These are phyloP conservation scores for Podospora sp. DNA, from an alignment of 495 filamentous ascomycete species.

Conservation along the genomic window DNA sequence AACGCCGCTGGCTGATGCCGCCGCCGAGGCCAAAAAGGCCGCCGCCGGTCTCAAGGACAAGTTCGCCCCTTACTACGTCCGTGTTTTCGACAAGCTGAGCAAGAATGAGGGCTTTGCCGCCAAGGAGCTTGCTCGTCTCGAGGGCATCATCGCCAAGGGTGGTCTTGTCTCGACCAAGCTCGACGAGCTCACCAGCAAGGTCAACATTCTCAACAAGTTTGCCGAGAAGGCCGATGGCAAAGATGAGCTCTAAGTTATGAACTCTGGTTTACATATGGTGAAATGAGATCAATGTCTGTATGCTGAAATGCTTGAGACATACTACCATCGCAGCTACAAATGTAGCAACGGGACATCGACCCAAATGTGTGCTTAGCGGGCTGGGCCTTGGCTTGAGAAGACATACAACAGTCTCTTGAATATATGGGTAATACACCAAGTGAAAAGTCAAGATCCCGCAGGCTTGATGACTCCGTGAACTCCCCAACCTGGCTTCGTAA, in stretches of 20 bases:
- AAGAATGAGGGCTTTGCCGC: conserved; percentile 74
- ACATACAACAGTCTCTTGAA: background rate
- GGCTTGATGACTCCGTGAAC: background rate
- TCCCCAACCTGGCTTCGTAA: background rate
- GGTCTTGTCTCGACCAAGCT: conserved; percentile 82
- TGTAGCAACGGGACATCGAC: background rate
- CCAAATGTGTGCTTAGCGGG: background rate
- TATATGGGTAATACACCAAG: background rate
- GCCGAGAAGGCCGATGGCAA: conserved; percentile 53
- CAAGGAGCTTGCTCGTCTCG: conserved; percentile 83
- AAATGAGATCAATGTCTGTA: background rate
- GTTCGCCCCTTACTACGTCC: conserved; percentile 92
- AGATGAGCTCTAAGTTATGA: conserved; percentile 66
- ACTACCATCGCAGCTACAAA: background rate
- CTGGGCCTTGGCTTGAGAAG: background rate
- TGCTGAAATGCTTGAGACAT: background rate
- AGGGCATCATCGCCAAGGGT: conserved; percentile 81
- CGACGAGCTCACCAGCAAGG: conserved; percentile 83
- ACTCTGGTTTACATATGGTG: background rate
- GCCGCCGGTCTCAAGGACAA: conserved; percentile 70
- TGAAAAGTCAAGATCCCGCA: background rate
- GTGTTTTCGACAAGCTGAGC: conserved; percentile 80
- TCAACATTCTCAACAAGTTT: conserved; percentile 87
- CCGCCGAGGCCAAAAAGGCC: conserved; percentile 68
- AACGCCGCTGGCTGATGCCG: conserved; percentile 57